phyloP scores from a whole-genome alignment of 2,329 filamentous ascomycete genomes.

The Aschersonia sp. region DNA sequence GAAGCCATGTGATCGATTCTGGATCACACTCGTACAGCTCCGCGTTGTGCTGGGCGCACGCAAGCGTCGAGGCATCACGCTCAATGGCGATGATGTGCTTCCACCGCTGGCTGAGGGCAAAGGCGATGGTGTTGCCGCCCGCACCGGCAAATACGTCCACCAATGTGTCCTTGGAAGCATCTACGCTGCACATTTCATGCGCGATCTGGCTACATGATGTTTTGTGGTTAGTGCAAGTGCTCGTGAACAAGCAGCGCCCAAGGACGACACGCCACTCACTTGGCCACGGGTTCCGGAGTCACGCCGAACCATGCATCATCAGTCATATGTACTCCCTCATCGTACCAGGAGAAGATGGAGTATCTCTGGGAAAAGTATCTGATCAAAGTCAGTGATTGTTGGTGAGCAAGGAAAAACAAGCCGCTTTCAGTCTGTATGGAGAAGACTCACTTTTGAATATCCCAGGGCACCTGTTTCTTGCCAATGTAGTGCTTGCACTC shows the following conservation, averaged over 20 bases:
- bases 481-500: constrained; percentile 63
- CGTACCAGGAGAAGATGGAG: constrained; percentile 75
- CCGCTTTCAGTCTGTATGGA: not conserved
- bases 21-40: constrained; percentile 65
- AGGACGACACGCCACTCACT: constrained; percentile 26
- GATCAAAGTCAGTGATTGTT: too few relatives aligned
- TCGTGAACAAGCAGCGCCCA: not conserved
- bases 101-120: constrained; percentile 70
- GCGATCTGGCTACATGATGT: constrained; percentile 50
- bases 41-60: constrained; percentile 88
- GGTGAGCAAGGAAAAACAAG: not conserved
- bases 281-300: constrained; percentile 82
- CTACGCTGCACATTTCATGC: constrained; percentile 45
- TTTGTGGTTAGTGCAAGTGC: not conserved
- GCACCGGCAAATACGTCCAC: constrained; percentile 86
- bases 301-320: constrained; percentile 95
- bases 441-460: constrained; percentile 64
- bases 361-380: constrained; percentile 89
- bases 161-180: constrained; percentile 45
- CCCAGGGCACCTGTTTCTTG: constrained; percentile 58
- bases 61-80: constrained; percentile 62
- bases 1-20: constrained; percentile 64
- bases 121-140: constrained; percentile 90
- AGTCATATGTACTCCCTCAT: constrained; percentile 80
- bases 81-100: constrained; percentile 79